Evolutionary conservation across 2,329 filamentous ascomycete species (phyloP).

Genomic region (Phaeomoniella chlamydospora): DNA sequence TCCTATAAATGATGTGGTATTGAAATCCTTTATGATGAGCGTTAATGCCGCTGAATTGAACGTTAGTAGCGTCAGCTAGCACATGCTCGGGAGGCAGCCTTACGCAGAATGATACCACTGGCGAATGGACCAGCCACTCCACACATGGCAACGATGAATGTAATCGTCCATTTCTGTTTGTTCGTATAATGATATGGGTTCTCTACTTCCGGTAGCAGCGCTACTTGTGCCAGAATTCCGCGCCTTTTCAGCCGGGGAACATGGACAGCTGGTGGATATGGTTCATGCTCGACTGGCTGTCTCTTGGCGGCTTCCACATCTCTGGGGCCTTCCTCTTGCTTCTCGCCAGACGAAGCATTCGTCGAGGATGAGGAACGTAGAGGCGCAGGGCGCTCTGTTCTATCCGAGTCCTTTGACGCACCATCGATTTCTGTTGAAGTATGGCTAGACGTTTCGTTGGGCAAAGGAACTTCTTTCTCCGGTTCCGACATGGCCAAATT

Average conservation of each 20-base stretch:
- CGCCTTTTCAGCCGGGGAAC: constrained; percentile 44
- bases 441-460: too few species aligned
- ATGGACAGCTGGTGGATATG: constrained; percentile 23
- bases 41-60: constrained; percentile 46
- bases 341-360: constrained; percentile 2
- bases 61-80: neutral
- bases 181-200: constrained; percentile 59
- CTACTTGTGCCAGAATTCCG: constrained; percentile 57
- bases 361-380: too few species aligned
- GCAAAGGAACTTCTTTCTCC: too few species aligned
- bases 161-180: constrained; percentile 73
- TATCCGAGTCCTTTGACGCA: too few species aligned
- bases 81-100: constrained; percentile 17
- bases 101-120: constrained; percentile 70
- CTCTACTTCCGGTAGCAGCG: constrained; percentile 65
- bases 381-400: too few species aligned
- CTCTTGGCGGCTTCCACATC: constrained; percentile 7
- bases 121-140: constrained; percentile 70
- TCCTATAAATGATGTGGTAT: constrained; percentile 49
- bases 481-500: too few species aligned
- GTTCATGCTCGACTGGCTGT: constrained; percentile 13
- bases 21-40: constrained; percentile 46
- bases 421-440: too few species aligned
- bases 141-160: constrained; percentile 60
- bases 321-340: constrained; percentile 5